phyloP scores from a whole-genome alignment of 2,329 filamentous ascomycete genomes.

The Calonectria montana region DNA sequence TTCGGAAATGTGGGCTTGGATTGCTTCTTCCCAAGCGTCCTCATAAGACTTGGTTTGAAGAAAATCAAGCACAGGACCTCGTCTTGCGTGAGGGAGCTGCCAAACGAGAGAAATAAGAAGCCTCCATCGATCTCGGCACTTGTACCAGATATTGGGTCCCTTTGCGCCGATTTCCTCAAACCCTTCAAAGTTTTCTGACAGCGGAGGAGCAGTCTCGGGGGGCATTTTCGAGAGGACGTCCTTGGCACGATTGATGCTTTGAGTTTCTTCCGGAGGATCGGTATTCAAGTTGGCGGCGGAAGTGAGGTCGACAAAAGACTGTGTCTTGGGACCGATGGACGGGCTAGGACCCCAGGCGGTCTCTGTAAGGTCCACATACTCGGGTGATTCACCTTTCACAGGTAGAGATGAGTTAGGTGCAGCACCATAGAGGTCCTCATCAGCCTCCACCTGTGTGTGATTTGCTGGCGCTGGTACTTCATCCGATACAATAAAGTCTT shows the following conservation, averaged over 20 bases:
- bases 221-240: background rate
- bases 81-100: conserved; percentile 44
- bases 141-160: conserved; percentile 39
- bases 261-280: background rate
- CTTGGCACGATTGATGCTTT: background rate
- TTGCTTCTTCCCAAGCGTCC: conserved; percentile 34
- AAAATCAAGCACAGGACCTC: conserved; percentile 40
- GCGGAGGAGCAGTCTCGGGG: conserved; percentile 22
- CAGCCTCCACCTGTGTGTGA: conserved; percentile 16
- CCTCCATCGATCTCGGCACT: conserved; percentile 43
- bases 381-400: conserved; percentile 37
- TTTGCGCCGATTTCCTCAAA: conserved; percentile 38
- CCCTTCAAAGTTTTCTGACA: conserved; percentile 36
- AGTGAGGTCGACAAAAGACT: conserved; percentile 41
- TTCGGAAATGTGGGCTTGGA: conserved; percentile 29
- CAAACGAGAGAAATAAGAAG: conserved; percentile 46
- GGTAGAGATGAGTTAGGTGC: background rate
- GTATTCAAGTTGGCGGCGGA: conserved; percentile 31
- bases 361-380: conserved; percentile 47
- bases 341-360: conserved; percentile 30
- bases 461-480: conserved; percentile 14
- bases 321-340: background rate
- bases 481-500: conserved; percentile 61
- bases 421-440: background rate
- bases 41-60: conserved; percentile 28